Evolutionary conservation across 805 yeast species (phyloP), one percentile per base, ranked within the genome.

Genomic region (Candida parachauliodes): DNA sequence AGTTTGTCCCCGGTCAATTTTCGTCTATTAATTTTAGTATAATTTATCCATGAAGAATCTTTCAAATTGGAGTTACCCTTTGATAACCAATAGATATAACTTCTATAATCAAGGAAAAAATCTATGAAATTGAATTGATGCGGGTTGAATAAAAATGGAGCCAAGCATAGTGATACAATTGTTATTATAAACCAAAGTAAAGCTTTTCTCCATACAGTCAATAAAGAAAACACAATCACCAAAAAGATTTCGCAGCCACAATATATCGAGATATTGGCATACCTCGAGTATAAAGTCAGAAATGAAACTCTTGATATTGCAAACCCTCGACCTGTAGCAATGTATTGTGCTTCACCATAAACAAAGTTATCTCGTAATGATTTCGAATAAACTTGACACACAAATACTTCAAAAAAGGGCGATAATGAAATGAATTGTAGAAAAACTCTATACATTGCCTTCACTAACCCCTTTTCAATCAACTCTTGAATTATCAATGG

Each of bases 381-480:
- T 49, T 78, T 77, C 3, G 97, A 85, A 57, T 91, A 91, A 7
- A 89, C 83, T 60, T 89, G 96, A 57, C 97, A 88, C 7, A 87
- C 96, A 62, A 91, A 88, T 5, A 91, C 97, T 57, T 91, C 98
- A 62, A 91, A 91, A 37, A 89, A 62, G 2, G 97, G 97, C 2
- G 97, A 84, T 42, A 89, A 59, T 0, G 96, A 88, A 22, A 77
- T 55, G 40, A 91, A 70, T 52, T 91, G 98, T 56, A 75, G 77
- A n/a, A 75, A 55, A 34, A 89, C 74, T 45, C 97, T 71, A 25
- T 74, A 67, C 2, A 74, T 49, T 0, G 96, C 91, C 47, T 82
- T 81, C 77, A 83, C 71, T 10, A 81, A 47, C 0, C 98, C 97
- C 50, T 88, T 79, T 56, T 91, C 98, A 9, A 88, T 74, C 30